Base-by-base conservation (phyloP, 371 early-diverging fungal species). In the Zopfochytrium polystomum region DNA sequence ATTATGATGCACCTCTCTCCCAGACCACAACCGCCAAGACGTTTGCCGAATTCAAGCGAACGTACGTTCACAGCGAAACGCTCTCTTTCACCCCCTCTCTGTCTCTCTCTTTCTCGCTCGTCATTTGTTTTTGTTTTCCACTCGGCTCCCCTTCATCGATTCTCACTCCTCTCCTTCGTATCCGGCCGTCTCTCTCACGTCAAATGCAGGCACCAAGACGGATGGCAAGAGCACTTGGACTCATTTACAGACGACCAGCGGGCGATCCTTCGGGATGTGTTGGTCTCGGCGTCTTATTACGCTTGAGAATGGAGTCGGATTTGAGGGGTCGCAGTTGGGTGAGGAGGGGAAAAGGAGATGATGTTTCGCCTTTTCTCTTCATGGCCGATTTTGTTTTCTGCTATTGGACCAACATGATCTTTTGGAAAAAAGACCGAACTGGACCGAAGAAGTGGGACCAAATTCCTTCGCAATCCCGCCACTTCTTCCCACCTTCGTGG, bases 31-130 rank as follows among this genome's bases (percentile, higher is more conserved):
- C 92, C 2, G 81, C 87, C 59, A 87, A 88, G 59, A 87, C 89
- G 20, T 94, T 93, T 76, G 85, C 92, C 4, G 93, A 94, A 58
- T 95, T 95, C 69, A 77, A 85, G 67, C 76, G 94, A 52, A 93
- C 95, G 1, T 47, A 23, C 9, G 38, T 38, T 38, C n/a, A 38
- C 38, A 38, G 38, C 38, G 9, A 9, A n/a, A n/a, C n/a, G n/a
- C n/a, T n/a, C n/a, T n/a, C n/a, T 47, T 47, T 47, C 7, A 18
- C 7, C 7, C 7, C 9, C 47, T 15, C 23, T 23, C 7, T 23
- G 9, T 7, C n/a, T n/a, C n/a, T n/a, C n/a, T n/a, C n/a, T n/a
- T n/a, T n/a, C n/a, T n/a, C n/a, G n/a, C n/a, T n/a, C n/a, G n/a
- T n/a, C n/a, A n/a, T n/a, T n/a, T n/a, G n/a, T n/a, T n/a, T n/a